These are phyloP conservation scores for Choanephora cucurbitarum DNA, from an alignment of 371 early-diverging fungal genomes.

Conservation along the genomic window DNA sequence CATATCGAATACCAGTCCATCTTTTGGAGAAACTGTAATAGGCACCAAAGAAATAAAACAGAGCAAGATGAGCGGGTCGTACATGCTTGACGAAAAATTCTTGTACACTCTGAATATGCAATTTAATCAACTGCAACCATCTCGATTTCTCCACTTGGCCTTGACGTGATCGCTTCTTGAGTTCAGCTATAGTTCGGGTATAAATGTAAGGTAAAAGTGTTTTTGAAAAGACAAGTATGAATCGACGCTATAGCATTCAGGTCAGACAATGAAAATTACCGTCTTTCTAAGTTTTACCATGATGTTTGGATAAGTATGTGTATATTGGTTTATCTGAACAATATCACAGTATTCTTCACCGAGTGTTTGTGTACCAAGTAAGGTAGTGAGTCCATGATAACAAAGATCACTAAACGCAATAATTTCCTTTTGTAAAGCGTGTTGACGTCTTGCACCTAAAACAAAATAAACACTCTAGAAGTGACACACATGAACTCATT, in stretches of 20 bases:
- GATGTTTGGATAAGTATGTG: slow-evolving; percentile 52
- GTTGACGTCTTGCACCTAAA: slow-evolving; percentile 70
- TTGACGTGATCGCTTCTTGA: slow-evolving; percentile 44
- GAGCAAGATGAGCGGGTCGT: slow-evolving; percentile 69
- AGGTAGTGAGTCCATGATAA: slow-evolving; percentile 77
- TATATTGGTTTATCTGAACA: slow-evolving; percentile 58
- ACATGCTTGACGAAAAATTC: slow-evolving; percentile 45
- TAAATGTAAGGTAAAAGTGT: slow-evolving; percentile 63
- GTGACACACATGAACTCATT: neutral
- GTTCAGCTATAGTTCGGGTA: slow-evolving; percentile 46
- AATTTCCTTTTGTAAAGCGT: slow-evolving; percentile 69
- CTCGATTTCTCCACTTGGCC: slow-evolving; percentile 6
- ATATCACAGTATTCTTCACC: slow-evolving; percentile 95
- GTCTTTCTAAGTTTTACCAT: slow-evolving; percentile 34
- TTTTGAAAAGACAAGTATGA: slow-evolving; percentile 54
- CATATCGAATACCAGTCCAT: slow-evolving; percentile 75
- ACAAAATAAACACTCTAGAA: neutral
- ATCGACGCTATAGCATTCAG: slow-evolving; percentile 46
- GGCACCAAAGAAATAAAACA: slow-evolving; percentile 83
- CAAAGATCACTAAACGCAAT: slow-evolving; percentile 60
- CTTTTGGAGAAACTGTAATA: slow-evolving; percentile 82
- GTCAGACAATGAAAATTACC: neutral
- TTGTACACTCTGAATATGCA: slow-evolving; percentile 31
- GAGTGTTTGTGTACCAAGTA: slow-evolving; percentile 80
- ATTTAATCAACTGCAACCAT: slow-evolving; percentile 3